Percentiles rank a stretch among this genome's conserved stretches.
Evolutionary conservation across 441 rosid species (phyloP).

Genomic region (Breynia disticha): DNA sequence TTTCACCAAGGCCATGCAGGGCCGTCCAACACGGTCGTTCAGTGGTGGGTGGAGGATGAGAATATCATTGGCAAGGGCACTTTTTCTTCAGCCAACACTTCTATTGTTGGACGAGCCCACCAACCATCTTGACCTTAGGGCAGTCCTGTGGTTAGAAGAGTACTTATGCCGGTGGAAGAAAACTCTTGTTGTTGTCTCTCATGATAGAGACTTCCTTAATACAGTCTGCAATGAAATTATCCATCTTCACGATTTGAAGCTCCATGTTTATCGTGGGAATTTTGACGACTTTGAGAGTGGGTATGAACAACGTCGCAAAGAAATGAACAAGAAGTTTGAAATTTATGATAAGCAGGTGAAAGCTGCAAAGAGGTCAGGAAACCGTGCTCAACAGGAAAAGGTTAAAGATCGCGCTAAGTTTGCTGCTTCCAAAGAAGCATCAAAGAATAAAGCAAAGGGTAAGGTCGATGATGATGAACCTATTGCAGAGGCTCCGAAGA

Average conservation of each 20-base stretch:
- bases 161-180: slow-evolving; percentile 85
- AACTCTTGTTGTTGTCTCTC: slow-evolving; percentile 88
- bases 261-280: slow-evolving; percentile 75
- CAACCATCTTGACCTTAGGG: slow-evolving; percentile 87
- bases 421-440: slow-evolving; percentile 30
- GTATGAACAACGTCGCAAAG: slow-evolving; percentile 38
- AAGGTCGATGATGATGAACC: slow-evolving; percentile 68
- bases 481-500: slow-evolving; percentile 57
- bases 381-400: slow-evolving; percentile 57
- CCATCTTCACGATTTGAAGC: slow-evolving; percentile 78
- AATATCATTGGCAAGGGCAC: slow-evolving; percentile 88
- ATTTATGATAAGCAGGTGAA: slow-evolving; percentile 56
- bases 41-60: slow-evolving; percentile 92
- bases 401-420: slow-evolving; percentile 37
- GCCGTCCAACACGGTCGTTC: slow-evolving; percentile 43
- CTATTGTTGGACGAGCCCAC: slow-evolving; percentile 57
- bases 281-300: slow-evolving; percentile 76
- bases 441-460: slow-evolving; percentile 51
- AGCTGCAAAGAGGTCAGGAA: slow-evolving; percentile 79
- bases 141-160: slow-evolving; percentile 92
- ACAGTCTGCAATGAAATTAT: slow-evolving; percentile 81
- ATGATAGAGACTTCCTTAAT: slow-evolving; percentile 91
- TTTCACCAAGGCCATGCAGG: slow-evolving; percentile 82
- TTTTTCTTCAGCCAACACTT: slow-evolving; percentile 51
- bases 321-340: slow-evolving; percentile 37